A percentile compares a stretch with the other conserved stretches of the same genome.
Conservation (phyloP, 768 basidiomycete genomes). For the Suillus americanus region DNA sequence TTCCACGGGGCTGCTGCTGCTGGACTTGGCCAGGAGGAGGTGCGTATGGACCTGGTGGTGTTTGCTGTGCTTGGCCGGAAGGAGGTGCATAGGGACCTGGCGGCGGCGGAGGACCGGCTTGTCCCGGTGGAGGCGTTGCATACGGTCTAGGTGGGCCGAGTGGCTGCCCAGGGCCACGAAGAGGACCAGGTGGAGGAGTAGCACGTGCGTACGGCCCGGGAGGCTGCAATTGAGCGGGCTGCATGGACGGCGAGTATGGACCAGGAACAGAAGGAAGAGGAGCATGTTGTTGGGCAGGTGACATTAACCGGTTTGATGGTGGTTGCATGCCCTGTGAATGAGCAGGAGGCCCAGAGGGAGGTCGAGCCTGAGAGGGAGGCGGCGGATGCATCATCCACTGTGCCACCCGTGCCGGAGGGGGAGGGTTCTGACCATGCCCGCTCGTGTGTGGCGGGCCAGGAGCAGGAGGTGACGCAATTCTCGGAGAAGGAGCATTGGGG, state of each 20-base stretch:
- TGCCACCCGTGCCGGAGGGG: conserved; percentile 56
- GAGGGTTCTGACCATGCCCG: conserved; percentile 27
- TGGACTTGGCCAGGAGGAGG: conserved; percentile 27
- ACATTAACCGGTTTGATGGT: conserved; percentile 46
- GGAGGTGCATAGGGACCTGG: conserved; percentile 26
- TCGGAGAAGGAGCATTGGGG: conserved; percentile 56
- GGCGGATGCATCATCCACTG: conserved; percentile 35
- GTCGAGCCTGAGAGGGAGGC: conserved; percentile 33
- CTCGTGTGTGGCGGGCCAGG: conserved; percentile 47
- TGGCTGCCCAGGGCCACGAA: conserved; percentile 26
- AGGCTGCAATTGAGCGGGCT: conserved; percentile 28
- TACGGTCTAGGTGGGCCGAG: conserved; percentile 29
- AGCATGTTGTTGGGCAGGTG: conserved; percentile 43
- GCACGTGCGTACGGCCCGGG: conserved; percentile 38
- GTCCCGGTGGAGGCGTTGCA: conserved; percentile 19
- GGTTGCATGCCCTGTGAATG: conserved; percentile 33
- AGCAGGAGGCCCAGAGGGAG: conserved; percentile 30
- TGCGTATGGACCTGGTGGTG: conserved; percentile 29
- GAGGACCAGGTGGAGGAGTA: conserved; percentile 42
- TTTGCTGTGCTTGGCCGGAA: conserved; percentile 14
- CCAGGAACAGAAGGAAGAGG: conserved; percentile 34
- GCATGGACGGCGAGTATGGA: conserved; percentile 32
- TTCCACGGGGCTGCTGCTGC: conserved; percentile 29
- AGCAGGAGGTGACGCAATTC: conserved; percentile 39
- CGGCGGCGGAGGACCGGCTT: conserved; percentile 14